A percentile compares a stretch with the other conserved stretches of the same genome.
phyloP scores from a whole-genome alignment of 371 early-diverging fungal genomes.

The Batkoa obscura region DNA sequence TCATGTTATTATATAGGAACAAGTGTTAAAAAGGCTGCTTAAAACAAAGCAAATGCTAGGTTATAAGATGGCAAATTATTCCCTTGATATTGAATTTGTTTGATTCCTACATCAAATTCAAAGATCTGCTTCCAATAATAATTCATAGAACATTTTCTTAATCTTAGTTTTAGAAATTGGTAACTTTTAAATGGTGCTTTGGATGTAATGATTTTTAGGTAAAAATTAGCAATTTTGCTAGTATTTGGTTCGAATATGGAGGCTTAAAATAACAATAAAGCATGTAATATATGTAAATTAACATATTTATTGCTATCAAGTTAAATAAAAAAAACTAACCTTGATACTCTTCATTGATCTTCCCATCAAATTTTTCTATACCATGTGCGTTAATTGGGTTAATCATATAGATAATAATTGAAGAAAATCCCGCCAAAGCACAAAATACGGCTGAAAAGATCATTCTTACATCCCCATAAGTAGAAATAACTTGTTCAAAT shows the following conservation, averaged over 20 bases:
- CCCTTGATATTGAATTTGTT: slow-evolving; percentile 22
- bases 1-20: slow-evolving; percentile 9
- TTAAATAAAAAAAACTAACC: too few species aligned
- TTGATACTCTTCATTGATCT: neutral
- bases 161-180: slow-evolving; percentile 19
- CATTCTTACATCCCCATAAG: neutral
- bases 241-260: too few species aligned
- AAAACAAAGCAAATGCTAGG: slow-evolving; percentile 56
- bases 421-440: neutral
- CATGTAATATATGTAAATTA: too few species aligned
- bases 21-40: slow-evolving; percentile 37
- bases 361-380: neutral
- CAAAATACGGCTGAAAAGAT: neutral
- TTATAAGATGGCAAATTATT: slow-evolving; percentile 26
- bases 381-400: neutral
- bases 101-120: slow-evolving; percentile 41
- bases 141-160: slow-evolving; percentile 52
- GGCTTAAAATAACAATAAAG: too few species aligned
- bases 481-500: neutral
- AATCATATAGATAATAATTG: neutral
- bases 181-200: slow-evolving; percentile 18
- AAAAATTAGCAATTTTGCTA: too few species aligned
- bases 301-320: too few species aligned
- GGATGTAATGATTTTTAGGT: slow-evolving; percentile 28
- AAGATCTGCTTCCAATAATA: slow-evolving; percentile 44